Conservation (phyloP, 345 rosid genomes). For the Heritiera littoralis region DNA sequence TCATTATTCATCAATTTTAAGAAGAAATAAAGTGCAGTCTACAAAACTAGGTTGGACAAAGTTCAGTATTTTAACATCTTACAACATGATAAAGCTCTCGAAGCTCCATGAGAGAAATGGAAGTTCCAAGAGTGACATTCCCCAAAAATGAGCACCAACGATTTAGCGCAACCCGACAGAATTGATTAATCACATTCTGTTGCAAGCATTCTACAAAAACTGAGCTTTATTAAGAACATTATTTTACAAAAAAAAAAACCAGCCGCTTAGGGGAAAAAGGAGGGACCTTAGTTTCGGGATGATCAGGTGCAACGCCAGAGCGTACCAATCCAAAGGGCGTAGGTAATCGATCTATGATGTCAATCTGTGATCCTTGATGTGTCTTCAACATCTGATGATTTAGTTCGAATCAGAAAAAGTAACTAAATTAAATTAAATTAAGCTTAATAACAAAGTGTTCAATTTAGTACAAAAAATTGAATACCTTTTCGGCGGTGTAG, state of each 20-base stretch:
- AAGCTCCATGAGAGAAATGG: constrained; percentile 74
- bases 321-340: constrained; percentile 93
- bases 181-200: constrained; percentile 86
- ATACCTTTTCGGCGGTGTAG: constrained; percentile 86
- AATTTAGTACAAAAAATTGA: not conserved
- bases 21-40: not conserved
- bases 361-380: constrained; percentile 62
- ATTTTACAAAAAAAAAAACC: not conserved
- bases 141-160: constrained; percentile 68
- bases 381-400: constrained; percentile 65
- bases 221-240: constrained; percentile 45
- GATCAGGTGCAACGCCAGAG: constrained; percentile 98
- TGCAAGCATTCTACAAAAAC: constrained; percentile 49
- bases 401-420: not conserved
- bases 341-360: constrained; percentile 86
- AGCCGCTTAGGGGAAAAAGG: not conserved
- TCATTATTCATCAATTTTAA: not conserved
- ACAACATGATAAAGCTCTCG: constrained; percentile 81
- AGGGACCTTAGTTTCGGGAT: constrained; percentile 84
- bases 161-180: constrained; percentile 67
- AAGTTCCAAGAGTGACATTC: constrained; percentile 68
- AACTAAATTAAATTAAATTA: not conserved
- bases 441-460: no score
- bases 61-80: constrained; percentile 1
- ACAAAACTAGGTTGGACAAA: not conserved